A percentile compares a stretch with the other conserved stretches of the same genome.
Conservation (phyloP, 352 stramenopile species). For the Elongisporangium undulatum region DNA sequence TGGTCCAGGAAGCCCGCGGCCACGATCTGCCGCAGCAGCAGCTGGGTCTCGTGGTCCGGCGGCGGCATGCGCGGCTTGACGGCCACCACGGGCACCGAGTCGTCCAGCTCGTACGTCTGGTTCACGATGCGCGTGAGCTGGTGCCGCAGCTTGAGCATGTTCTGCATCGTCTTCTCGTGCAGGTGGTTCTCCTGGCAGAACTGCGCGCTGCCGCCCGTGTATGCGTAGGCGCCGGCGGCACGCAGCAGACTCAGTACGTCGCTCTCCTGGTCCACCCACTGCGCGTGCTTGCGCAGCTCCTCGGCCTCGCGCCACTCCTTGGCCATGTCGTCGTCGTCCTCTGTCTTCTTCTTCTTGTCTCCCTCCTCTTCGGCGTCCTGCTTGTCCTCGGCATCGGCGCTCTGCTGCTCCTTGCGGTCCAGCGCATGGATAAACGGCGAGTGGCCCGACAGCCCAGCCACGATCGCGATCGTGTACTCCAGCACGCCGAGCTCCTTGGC, state of each 20-base stretch:
- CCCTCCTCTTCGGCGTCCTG: conserved; percentile 17
- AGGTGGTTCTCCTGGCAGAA: conserved; percentile 78
- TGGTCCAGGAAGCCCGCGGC: conserved; percentile 79
- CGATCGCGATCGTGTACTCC: conserved; percentile 82
- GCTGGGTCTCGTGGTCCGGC: conserved; percentile 52
- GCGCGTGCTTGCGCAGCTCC: conserved; percentile 57
- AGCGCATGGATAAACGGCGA: conserved; percentile 65
- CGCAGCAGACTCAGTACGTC: conserved; percentile 77
- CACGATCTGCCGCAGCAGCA: conserved; percentile 69
- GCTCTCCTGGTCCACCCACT: conserved; percentile 81
- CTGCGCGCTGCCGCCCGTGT: conserved; percentile 42
- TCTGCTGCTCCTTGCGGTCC: conserved; percentile 47
- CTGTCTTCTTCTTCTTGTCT: conserved; percentile 18
- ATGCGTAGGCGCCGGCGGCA: conserved; percentile 75
- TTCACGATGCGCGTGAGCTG: conserved; percentile 85
- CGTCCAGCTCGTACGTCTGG: conserved; percentile 42
- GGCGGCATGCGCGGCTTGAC: conserved; percentile 67
- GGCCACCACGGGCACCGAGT: conserved; percentile 17
- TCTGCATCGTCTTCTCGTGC: conserved; percentile 86
- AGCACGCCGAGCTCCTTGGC: conserved; percentile 63
- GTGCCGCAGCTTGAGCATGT: conserved; percentile 83
- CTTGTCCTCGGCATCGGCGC: conserved; percentile 21
- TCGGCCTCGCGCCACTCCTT: conserved; percentile 73
- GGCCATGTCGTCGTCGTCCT: conserved; percentile 61
- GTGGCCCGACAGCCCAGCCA: conserved; percentile 69